Percentiles rank a stretch among this genome's conserved stretches.
Conservation (phyloP, 805 yeast genomes). For the Spathaspora hagerdaliae region DNA sequence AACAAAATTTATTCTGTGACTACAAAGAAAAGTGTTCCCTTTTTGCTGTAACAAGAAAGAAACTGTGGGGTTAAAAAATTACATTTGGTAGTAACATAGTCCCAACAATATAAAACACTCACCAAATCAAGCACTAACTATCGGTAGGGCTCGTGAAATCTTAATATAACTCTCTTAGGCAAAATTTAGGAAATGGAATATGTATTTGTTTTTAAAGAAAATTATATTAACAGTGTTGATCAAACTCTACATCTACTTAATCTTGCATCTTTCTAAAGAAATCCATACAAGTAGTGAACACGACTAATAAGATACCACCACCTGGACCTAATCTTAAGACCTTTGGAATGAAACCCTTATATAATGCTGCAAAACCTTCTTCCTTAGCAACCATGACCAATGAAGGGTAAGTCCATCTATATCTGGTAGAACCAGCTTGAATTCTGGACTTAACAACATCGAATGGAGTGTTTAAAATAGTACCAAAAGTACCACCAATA, state of each 20-base stretch:
- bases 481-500: slow-evolving; percentile 96
- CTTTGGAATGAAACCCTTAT: slow-evolving; percentile 96
- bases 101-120: too few species aligned
- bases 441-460: slow-evolving; percentile 97
- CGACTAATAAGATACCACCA: slow-evolving; percentile 96
- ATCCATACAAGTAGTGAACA: slow-evolving; percentile 93
- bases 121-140: too few species aligned
- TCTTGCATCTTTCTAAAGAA: slow-evolving; percentile 66
- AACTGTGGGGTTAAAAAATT: too few species aligned
- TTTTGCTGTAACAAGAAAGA: too few species aligned
- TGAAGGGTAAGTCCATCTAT: slow-evolving; percentile 89
- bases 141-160: too few species aligned
- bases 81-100: too few species aligned
- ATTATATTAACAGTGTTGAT: neutral
- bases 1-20: too few species aligned
- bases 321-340: slow-evolving; percentile 98
- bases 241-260: neutral
- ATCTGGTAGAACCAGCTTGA: slow-evolving; percentile 86
- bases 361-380: slow-evolving; percentile 89
- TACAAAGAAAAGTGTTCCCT: too few species aligned
- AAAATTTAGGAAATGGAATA: too few species aligned
- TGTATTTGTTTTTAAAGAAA: neutral
- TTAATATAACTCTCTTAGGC: too few species aligned
- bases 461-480: slow-evolving; percentile 92
- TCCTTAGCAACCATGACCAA: slow-evolving; percentile 71